Base-by-base conservation (phyloP, 1,139 yeast species). In the Kodamaea sp. region DNA sequence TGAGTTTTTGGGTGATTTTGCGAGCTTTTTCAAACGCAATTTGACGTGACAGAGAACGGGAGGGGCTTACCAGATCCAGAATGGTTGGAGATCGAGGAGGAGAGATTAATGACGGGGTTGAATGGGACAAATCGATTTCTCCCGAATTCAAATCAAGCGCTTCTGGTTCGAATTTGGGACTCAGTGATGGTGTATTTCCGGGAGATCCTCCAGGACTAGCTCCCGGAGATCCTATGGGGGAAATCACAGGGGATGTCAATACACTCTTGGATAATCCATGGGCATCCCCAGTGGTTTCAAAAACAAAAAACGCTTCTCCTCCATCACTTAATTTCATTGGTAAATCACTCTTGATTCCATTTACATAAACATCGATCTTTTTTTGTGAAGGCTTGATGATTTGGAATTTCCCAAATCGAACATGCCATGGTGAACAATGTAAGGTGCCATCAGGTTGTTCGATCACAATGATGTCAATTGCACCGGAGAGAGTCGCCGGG, bases 261-360 rank as follows among this genome's bases (percentile, higher is more conserved):
- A 88, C 74, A 46, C 87, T 84, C 41, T 74, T 71, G 1, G 96
- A 95, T 11, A 90, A 84, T 26, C 60, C 52, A 37, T 76, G 75
- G 10, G 70, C 74, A 23, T 63, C 60, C 40, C 75, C 73, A 30
- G 75, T 76, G 2, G 97, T 86, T 55, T 90, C 96, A 65, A 92
- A 90, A 35, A 92, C 98, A 57, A 92, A 92, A 59, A 89, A 90
- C 0, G 97, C 98, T 61, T 92, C 99, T 23, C 99, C 99, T 3
- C 95, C 96, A 45, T 92, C 98, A 8, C 97, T 96, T 36, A 92
- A 66, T 62, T 92, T 92, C 98, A 92, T 92, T 8, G 96, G 96
- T 41, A 90, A 69, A 51, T 87, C 84, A 0, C 95, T 84, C 40
- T 81, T 75, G 45, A 75, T 75, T 28, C 84, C 97, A 63, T 92